phyloP scores from a whole-genome alignment of 1,284 basidiomycete species.

The Cystobasidium pallidum region DNA sequence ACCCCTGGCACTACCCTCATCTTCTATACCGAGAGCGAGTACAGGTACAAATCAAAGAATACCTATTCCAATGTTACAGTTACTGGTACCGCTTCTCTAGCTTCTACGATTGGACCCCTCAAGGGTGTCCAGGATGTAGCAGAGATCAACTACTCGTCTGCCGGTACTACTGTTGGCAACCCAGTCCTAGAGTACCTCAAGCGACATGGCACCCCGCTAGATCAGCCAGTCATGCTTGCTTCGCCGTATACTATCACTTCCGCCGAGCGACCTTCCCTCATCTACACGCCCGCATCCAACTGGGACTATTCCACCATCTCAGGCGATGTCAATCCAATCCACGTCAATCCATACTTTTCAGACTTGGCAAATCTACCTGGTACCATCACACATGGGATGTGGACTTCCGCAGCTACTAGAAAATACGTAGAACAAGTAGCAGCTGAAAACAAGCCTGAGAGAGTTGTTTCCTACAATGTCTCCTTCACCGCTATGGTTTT shows the following conservation, averaged over 20 bases:
- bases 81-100: constrained; percentile 71
- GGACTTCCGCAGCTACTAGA: constrained; percentile 92
- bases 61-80: constrained; percentile 82
- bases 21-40: constrained; percentile 83
- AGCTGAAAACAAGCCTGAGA: constrained; percentile 86
- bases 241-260: constrained; percentile 69
- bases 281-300: constrained; percentile 69
- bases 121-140: constrained; percentile 63
- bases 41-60: constrained; percentile 87
- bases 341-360: constrained; percentile 97
- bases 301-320: constrained; percentile 93
- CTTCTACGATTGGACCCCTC: constrained; percentile 47
- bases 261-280: constrained; percentile 54
- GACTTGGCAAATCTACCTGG: constrained; percentile 90
- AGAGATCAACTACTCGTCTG: constrained; percentile 77
- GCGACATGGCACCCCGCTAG: constrained; percentile 80
- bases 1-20: constrained; percentile 76
- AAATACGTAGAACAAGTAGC: constrained; percentile 91
- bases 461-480: constrained; percentile 88
- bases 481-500: constrained; percentile 95
- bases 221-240: constrained; percentile 74
- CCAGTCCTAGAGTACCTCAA: constrained; percentile 91
- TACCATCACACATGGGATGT: constrained; percentile 97
- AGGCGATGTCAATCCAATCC: constrained; percentile 88
- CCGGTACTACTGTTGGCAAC: constrained; percentile 73